Percentiles rank a stretch among this genome's conserved stretches.
phyloP scores from a whole-genome alignment of 2,329 filamentous ascomycete genomes.

The Fonsecaea pugnacius region DNA sequence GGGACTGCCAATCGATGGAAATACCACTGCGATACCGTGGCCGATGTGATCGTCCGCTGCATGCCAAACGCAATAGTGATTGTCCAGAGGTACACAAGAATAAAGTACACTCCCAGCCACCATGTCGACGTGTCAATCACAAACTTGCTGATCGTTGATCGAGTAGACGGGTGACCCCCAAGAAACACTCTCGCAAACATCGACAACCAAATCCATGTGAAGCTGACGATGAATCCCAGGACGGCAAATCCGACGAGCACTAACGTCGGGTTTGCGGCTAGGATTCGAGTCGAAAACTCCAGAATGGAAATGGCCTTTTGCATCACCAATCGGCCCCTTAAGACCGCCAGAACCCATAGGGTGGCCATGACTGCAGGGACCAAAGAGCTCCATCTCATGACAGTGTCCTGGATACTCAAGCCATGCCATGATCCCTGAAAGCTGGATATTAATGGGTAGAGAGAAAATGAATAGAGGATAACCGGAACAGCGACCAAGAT shows the following conservation, averaged over 20 bases:
- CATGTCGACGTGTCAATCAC: constrained; percentile 86
- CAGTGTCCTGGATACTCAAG: constrained; percentile 78
- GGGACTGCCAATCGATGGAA: constrained; percentile 88
- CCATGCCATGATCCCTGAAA: constrained; percentile 78
- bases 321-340: constrained; percentile 78
- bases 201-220: constrained; percentile 94
- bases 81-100: constrained; percentile 95
- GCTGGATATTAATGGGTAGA: constrained; percentile 90
- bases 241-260: constrained; percentile 81
- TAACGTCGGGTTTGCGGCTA: constrained; percentile 81
- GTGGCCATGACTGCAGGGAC: constrained; percentile 74
- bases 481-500: constrained; percentile 84
- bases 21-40: constrained; percentile 98
- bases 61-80: constrained; percentile 83
- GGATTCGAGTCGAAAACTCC: constrained; percentile 86
- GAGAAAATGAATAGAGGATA: constrained; percentile 82
- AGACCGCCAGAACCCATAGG: constrained; percentile 82
- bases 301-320: constrained; percentile 84
- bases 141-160: constrained; percentile 62
- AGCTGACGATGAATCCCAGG: constrained; percentile 74
- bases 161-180: constrained; percentile 75
- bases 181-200: constrained; percentile 98
- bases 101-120: constrained; percentile 92
- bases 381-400: constrained; percentile 85
- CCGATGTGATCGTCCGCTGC: constrained; percentile 87